Base-by-base conservation (phyloP, 306 rosid species). In the Gynostemma pentaphyllum region DNA sequence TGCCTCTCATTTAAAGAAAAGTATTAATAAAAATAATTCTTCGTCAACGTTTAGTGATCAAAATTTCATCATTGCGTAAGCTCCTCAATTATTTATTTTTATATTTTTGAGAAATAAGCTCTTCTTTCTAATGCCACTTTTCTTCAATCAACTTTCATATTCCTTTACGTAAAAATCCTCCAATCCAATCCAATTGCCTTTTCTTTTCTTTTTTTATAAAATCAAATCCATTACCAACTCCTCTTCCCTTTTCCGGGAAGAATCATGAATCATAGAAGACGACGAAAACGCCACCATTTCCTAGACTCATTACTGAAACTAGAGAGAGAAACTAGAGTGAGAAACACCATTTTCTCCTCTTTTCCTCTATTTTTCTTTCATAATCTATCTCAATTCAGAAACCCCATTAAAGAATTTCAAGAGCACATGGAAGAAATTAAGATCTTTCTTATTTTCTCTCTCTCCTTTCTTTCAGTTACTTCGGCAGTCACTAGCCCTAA, bases 401-500 rank as follows among this genome's bases (percentile, higher is more conserved):
- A 8, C 19, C 30, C 64, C 46, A 34, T 3, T 36, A 34, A 57
- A 19, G 28, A 34, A 36, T 34, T 57, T 45, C 10, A 57, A 18
- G 18, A 44, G 39, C 10, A 39, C 21, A 8, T n/a, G n/a, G 12
- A 3, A 26, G 1, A 1, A 60, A 22, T 3, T 19, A 60, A 23
- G 18, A 23, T 21, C 7, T 60, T 60, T 11, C 21, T 23, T 4
- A 6, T 1, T 29, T 77, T 32, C 65, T 68, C 13, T 21, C 81
- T 16, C 51, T 82, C 47, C 67, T 49, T 54, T 3, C 24, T 62
- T 51, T 37, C 50, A 45, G 26, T 28, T 48, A 53, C 34, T 24
- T 60, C 73, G 7, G 75, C 87, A 32, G 71, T 71, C 0, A 42
- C 82, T 0, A 12, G 83, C 4, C 57, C 81, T 30, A 18, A 75